Conservation (phyloP, 2,329 filamentous ascomycete genomes). For the Aspergillus calidoustus region DNA sequence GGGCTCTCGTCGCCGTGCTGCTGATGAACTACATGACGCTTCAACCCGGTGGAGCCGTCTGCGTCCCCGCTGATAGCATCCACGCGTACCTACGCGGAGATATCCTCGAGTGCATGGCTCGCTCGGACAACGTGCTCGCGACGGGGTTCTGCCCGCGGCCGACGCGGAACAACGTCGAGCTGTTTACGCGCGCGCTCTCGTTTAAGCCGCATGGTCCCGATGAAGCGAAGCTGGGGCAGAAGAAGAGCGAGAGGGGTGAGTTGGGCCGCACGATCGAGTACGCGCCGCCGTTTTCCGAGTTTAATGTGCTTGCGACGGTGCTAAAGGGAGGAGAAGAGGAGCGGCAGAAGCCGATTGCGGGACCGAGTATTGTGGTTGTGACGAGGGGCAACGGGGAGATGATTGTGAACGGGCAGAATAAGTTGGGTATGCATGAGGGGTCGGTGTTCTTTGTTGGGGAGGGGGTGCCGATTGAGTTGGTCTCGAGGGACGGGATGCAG, state of each 20-base stretch:
- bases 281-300: constrained; percentile 71
- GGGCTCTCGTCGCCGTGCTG: constrained; percentile 69
- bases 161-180: constrained; percentile 66
- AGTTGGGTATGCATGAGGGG: constrained; percentile 62
- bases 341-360: constrained; percentile 57
- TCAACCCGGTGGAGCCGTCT: constrained; percentile 68
- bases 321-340: constrained; percentile 65
- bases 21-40: constrained; percentile 76
- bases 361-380: constrained; percentile 67
- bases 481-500: constrained; percentile 54
- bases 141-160: constrained; percentile 73
- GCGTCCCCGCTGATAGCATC: constrained; percentile 73
- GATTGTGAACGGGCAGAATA: constrained; percentile 56
- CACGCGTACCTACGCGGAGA: constrained; percentile 75
- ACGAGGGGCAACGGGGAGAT: constrained; percentile 64
- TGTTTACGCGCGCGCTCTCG: constrained; percentile 66
- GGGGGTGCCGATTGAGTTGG: constrained; percentile 55
- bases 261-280: constrained; percentile 68
- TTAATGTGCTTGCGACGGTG: constrained; percentile 67
- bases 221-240: constrained; percentile 60
- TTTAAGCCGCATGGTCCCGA: constrained; percentile 65
- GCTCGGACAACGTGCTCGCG: constrained; percentile 75
- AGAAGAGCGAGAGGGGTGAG: constrained; percentile 56
- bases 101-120: constrained; percentile 80
- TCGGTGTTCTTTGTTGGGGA: constrained; percentile 70